Percentiles rank a stretch among this genome's conserved stretches.
Evolutionary conservation across 345 rosid species (phyloP).

Genomic region (Melastoma malabathricum): DNA sequence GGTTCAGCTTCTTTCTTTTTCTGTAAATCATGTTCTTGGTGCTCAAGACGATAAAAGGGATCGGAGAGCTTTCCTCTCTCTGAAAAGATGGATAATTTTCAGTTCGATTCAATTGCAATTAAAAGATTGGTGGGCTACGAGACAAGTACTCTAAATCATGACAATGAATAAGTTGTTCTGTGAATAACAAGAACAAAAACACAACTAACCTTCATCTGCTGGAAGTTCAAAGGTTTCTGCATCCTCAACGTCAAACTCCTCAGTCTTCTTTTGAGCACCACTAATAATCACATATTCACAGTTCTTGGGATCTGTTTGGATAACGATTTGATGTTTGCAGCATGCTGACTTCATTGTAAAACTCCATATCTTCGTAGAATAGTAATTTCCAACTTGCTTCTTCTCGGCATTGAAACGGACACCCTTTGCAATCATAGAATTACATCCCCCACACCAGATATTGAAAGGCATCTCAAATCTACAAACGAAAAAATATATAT

Average conservation of each 20-base stretch:
- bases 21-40: constrained; percentile 79
- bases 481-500: constrained; percentile 1
- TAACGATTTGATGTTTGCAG: constrained; percentile 82
- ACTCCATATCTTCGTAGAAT: constrained; percentile 98
- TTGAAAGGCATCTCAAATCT: constrained; percentile 98
- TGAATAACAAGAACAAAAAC: background rate
- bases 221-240: constrained; percentile 91
- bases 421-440: constrained; percentile 93
- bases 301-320: constrained; percentile 94
- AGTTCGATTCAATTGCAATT: no score
- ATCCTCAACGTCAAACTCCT: constrained; percentile 84
- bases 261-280: constrained; percentile 80
- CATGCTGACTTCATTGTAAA: constrained; percentile 92
- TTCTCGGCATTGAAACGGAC: constrained; percentile 95
- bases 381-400: constrained; percentile 97
- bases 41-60: constrained; percentile 91
- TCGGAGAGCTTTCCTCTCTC: constrained; percentile 88
- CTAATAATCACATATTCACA: constrained; percentile 83
- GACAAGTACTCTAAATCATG: no score
- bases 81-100: constrained; percentile 16
- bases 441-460: constrained; percentile 98
- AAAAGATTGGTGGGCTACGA: no score
- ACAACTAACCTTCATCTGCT: constrained; percentile 71
- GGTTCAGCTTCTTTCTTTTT: constrained; percentile 99
- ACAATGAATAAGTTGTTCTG: no score